Evolutionary conservation across 1,284 basidiomycete genomes (phyloP).

Genomic region (Tilletia horrida): DNA sequence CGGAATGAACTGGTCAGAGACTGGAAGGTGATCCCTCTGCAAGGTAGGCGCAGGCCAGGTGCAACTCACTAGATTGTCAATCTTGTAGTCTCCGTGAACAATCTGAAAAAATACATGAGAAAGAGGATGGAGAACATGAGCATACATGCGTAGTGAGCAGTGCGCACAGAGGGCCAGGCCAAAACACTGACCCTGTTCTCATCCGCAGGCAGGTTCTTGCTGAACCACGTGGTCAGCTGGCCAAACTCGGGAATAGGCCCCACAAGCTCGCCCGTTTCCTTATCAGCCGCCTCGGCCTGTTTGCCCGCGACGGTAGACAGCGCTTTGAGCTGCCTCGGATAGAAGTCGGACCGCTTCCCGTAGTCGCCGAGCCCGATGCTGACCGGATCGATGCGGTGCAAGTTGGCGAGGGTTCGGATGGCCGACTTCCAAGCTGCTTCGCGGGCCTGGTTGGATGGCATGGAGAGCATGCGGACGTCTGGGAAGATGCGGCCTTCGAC

Average conservation of each 20-base stretch:
- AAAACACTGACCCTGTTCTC: slow-evolving; percentile 55
- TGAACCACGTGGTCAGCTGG: slow-evolving; percentile 75
- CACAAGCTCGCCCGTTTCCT: slow-evolving; percentile 63
- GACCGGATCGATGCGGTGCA: slow-evolving; percentile 70
- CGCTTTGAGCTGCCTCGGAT: slow-evolving; percentile 85
- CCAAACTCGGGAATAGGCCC: slow-evolving; percentile 67
- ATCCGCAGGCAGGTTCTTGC: slow-evolving; percentile 67
- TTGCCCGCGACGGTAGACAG: slow-evolving; percentile 70
- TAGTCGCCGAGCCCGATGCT: slow-evolving; percentile 72
- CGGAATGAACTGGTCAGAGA: too few relatives aligned
- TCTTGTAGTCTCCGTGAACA: slow-evolving; percentile 94
- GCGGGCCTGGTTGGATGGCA: slow-evolving; percentile 61
- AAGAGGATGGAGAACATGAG: background rate
- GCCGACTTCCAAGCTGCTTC: slow-evolving; percentile 59
- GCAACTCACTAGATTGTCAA: slow-evolving; percentile 72
- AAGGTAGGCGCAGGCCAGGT: too few relatives aligned
- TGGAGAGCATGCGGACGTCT: slow-evolving; percentile 66
- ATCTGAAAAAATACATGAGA: slow-evolving; percentile 57
- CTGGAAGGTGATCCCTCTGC: too few relatives aligned
- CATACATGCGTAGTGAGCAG: too few relatives aligned
- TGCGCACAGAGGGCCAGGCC: background rate
- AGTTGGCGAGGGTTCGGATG: slow-evolving; percentile 66
- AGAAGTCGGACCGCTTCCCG: slow-evolving; percentile 75
- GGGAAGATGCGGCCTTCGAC: slow-evolving; percentile 83
- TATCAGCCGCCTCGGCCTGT: slow-evolving; percentile 68